Base-by-base conservation (phyloP, 2,329 filamentous ascomycete species). In the Apiospora pterosperma region DNA sequence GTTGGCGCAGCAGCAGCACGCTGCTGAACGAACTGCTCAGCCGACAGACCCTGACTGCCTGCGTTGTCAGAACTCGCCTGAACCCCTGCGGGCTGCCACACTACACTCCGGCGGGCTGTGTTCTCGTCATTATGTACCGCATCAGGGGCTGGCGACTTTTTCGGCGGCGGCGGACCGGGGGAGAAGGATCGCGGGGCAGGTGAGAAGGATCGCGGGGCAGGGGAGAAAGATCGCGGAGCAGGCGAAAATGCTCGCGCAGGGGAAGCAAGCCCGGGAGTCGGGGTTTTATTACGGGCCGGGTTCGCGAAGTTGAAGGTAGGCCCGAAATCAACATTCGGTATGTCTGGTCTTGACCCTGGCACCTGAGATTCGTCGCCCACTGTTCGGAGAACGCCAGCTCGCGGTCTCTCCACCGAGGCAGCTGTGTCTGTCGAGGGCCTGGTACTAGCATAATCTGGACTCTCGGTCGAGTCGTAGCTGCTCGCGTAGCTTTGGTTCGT, bases 1-100 rank as follows among this genome's bases (percentile, higher is more conserved):
- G 83, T 82, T 59, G 83, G 79, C 11, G 83, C 81, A 21, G 84
- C 81, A 4, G 87, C 82, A 25, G 89, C 90, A 67, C 92, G 88
- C 70, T 95, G 90, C 71, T 93, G 88, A 6, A 97, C 92, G 78
- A 90, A 97, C 70, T 96, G 88, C 75, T 97, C 92, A 0, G 93
- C 84, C 5, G 90, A 91, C 14, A 97, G 73, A 16, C 67, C 69
- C 0, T 70, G 74, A 10, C 68, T 69, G 1, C 79, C 82, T n/a
- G 83, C 82, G 16, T 80, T 76, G 34, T 80, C 78, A 21, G 81
- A 81, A 14, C 81, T 79, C 39, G 81, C 77, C 39, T 83, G 78
- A 2, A 81, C 48, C 4, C 25, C 80, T 73, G 87, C 86, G 6
- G 94, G 93, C 69, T 93, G 90, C 94, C 94, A 97, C 5, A 90